Base-by-base conservation (phyloP, 495 filamentous ascomycete species). In the Evansstolkia leycettana region DNA sequence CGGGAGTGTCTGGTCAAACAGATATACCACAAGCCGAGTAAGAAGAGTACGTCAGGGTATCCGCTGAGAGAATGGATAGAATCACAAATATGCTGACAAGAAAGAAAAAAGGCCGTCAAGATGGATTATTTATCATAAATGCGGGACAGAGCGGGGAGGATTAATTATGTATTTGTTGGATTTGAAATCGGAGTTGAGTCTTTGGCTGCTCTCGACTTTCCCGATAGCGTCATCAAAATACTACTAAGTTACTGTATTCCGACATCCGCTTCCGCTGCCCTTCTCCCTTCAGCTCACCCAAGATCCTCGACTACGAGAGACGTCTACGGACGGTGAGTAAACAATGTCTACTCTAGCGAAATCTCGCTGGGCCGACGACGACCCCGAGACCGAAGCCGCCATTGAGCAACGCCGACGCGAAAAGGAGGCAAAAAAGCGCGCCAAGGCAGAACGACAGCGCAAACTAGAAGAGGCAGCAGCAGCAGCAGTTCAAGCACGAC, bases 281-380 rank as follows among this genome's bases (percentile, higher is more conserved):
- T 34, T 38, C 32, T n/a, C n/a, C n/a, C n/a, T n/a, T n/a, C n/a
- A n/a, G n/a, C n/a, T n/a, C n/a, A n/a, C n/a, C n/a, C n/a, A n/a
- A n/a, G n/a, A n/a, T n/a, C n/a, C n/a, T n/a, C n/a, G n/a, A n/a
- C n/a, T 28, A 32, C 20, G 31, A 31, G 12, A 5, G 16, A 11
- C 25, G 14, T 17, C 17, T 30, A 6, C 14, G n/a, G 16, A n/a
- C n/a, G n/a, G n/a, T n/a, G n/a, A n/a, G n/a, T n/a, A 9, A 30
- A 62, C 33, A 40, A 87, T 85, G 80, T 69, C 78, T 36, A 66
- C 64, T 51, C 72, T 67, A 44, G 47, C 57, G 13, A 79, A 76
- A 58, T 94, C 89, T 28, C 77, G 90, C 48, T 98, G 90, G 90
- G 85, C 82, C 39, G 69, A 84, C 50, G 78, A 75, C 37, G 85